These are phyloP conservation scores for Fragilariopsis cylindrus DNA, from an alignment of 108 stramenopile genomes.

Conservation along the genomic window DNA sequence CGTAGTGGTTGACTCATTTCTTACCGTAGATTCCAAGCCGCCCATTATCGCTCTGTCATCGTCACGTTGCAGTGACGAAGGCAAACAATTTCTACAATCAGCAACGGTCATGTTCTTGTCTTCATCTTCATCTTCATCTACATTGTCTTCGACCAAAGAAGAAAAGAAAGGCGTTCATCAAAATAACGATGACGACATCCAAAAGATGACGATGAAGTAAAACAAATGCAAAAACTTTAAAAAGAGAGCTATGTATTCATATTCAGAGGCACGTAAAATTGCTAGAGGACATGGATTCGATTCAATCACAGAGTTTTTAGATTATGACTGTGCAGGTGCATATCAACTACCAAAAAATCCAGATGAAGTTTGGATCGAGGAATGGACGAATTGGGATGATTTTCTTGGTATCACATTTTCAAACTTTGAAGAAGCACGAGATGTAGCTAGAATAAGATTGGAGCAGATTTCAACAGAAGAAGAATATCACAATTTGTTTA, in stretches of 20 bases:
- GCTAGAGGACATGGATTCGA: slow-evolving; percentile 69
- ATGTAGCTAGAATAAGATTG: slow-evolving; percentile 38
- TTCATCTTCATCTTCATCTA: background rate
- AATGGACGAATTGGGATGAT: slow-evolving; percentile 77
- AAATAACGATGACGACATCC: background rate
- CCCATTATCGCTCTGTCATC: background rate
- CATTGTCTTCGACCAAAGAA: background rate
- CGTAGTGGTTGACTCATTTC: background rate
- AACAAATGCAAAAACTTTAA: background rate
- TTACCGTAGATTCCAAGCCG: background rate
- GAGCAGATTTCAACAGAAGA: slow-evolving; percentile 39
- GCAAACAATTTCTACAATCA: no score
- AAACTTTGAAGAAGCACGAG: slow-evolving; percentile 41
- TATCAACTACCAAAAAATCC: slow-evolving; percentile 78
- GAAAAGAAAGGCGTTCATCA: background rate
- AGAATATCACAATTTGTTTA: slow-evolving; percentile 38
- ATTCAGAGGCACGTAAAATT: slow-evolving; percentile 63
- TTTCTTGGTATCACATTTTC: slow-evolving; percentile 50
- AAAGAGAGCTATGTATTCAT: slow-evolving; percentile 44
- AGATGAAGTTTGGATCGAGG: slow-evolving; percentile 59
- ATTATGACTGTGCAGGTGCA: slow-evolving; percentile 69
- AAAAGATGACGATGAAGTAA: background rate
- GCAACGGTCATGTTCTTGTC: no score
- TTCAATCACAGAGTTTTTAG: slow-evolving; percentile 57
- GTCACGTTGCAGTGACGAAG: no score